Conservation (phyloP, 257 asterid species). For the Jasminum sambac region DNA sequence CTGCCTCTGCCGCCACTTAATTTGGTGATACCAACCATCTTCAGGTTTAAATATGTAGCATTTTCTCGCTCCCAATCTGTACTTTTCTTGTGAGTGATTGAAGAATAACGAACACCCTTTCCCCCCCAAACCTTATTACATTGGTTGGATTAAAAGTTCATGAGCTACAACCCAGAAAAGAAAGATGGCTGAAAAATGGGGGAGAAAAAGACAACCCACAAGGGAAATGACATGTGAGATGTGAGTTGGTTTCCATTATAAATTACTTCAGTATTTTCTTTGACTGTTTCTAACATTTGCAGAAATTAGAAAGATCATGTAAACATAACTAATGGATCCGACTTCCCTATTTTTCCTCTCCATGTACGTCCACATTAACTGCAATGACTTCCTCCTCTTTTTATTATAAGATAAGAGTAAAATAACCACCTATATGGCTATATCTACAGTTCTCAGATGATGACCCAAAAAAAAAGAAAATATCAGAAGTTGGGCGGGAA, state of each 20-base stretch:
- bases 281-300: no score
- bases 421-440: no score
- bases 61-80: conserved; percentile 40
- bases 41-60: conserved; percentile 46
- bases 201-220: background rate
- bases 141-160: background rate
- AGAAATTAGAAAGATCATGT: no score
- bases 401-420: no score
- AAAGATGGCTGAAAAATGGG: background rate
- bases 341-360: no score
- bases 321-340: no score
- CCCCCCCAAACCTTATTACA: background rate
- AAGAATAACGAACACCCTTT: conserved; percentile 91
- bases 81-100: conserved; percentile 40
- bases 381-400: no score
- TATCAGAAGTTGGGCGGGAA: no score
- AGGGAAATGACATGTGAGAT: background rate
- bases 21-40: conserved; percentile 59
- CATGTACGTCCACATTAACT: no score
- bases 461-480: no score
- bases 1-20: conserved; percentile 55
- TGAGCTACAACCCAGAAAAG: background rate
- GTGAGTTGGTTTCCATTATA: background rate
- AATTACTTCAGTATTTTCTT: no score
- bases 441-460: no score